These are phyloP conservation scores for Chlorella sorokiniana DNA, from an alignment of 139 green algal species.

Conservation along the genomic window DNA sequence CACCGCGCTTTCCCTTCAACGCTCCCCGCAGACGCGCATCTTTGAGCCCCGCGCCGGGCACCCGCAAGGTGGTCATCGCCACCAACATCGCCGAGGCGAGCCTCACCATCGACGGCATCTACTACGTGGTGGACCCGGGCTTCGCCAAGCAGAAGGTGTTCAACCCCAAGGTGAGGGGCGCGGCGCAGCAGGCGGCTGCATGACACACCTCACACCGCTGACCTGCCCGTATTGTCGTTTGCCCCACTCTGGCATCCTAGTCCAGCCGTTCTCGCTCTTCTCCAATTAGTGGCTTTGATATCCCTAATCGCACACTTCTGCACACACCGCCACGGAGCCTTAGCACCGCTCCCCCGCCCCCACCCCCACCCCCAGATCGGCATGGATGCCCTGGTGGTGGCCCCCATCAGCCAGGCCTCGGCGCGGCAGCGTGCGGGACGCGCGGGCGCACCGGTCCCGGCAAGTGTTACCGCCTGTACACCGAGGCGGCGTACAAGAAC, in stretches of 20 bases:
- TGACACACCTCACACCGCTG: too few relatives aligned
- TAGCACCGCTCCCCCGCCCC: not conserved
- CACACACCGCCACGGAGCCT: not conserved
- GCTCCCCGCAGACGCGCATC: conserved; percentile 85
- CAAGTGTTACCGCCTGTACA: conserved; percentile 98
- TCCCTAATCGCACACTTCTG: not conserved
- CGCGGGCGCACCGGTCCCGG: conserved; percentile 93
- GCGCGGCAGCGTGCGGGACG: conserved; percentile 91
- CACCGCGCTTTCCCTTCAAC: not conserved
- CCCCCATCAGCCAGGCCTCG: conserved; percentile 92
- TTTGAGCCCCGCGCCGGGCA: conserved; percentile 94
- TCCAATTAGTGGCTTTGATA: not conserved
- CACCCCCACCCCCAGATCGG: conserved; percentile 66
- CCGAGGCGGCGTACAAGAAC: conserved; percentile 86
- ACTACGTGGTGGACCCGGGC: conserved; percentile 95
- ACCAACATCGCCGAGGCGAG: conserved; percentile 99
- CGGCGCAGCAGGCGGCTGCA: not conserved
- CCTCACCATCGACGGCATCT: conserved; percentile 99
- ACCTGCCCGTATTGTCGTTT: too few relatives aligned
- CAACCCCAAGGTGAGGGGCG: conserved; percentile 52
- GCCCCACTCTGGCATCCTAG: not conserved
- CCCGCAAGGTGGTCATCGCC: conserved; percentile 94
- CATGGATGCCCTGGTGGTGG: conserved; percentile 96
- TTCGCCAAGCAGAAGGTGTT: conserved; percentile 81
- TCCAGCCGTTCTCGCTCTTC: not conserved